Evolutionary conservation across 129 eudicot genomes (phyloP).

Genomic region (Solidago caesia): DNA sequence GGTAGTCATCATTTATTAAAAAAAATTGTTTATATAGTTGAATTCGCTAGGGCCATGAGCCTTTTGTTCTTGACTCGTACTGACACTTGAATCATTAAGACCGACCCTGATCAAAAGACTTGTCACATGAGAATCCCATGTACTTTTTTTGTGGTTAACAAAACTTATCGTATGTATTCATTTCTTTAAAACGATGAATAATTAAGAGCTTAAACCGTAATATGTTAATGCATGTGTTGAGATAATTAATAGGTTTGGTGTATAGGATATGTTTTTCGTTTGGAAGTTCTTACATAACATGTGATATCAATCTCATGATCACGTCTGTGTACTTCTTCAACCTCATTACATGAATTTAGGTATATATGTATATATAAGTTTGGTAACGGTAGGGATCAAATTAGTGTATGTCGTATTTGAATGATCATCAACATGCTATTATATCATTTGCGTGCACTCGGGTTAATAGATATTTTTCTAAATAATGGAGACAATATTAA

Average conservation of each 20-base stretch:
- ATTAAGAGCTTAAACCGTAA: no score
- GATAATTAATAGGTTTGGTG: neutral
- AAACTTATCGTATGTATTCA: no score
- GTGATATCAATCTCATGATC: neutral
- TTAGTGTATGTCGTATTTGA: slow-evolving; percentile 4
- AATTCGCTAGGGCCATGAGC: no score
- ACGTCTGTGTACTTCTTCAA: neutral
- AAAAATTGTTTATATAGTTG: no score
- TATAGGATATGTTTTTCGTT: neutral
- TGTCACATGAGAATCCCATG: no score
- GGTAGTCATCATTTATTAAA: no score
- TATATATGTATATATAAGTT: slow-evolving; percentile 8
- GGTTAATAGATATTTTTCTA: neutral
- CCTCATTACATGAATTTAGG: slow-evolving; percentile 1
- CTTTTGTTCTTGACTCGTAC: no score
- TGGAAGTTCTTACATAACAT: neutral
- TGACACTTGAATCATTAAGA: no score
- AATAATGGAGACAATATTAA: neutral
- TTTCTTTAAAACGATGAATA: no score
- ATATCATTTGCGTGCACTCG: neutral
- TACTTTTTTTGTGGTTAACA: no score
- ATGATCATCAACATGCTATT: neutral
- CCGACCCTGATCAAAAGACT: neutral
- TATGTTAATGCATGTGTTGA: no score
- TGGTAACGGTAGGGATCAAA: neutral